Evolutionary conservation across 2,329 filamentous ascomycete genomes (phyloP).

Genomic region (Ascosphaera pollenicola): DNA sequence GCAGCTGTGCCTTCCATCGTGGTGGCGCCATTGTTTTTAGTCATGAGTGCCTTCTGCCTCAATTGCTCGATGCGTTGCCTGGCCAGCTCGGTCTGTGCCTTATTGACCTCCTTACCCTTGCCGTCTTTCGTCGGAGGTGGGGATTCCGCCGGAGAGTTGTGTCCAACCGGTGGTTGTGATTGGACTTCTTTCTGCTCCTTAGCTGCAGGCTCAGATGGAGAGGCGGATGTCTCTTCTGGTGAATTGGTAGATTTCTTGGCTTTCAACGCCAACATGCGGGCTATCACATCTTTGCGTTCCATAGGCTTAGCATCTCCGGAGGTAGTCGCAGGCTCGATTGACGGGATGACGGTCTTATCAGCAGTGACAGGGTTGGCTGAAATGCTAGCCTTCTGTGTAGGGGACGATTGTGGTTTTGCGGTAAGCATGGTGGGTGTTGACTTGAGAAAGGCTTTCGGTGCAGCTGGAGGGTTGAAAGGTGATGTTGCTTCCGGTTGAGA

Average conservation of each 20-base stretch:
- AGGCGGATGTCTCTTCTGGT: background rate
- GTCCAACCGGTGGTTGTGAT: too few relatives aligned
- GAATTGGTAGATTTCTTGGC: slow-evolving; percentile 26
- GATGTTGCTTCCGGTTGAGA: slow-evolving; percentile 6
- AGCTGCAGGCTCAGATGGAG: too few relatives aligned
- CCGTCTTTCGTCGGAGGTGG: background rate
- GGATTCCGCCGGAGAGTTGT: too few relatives aligned
- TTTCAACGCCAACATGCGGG: slow-evolving; percentile 52
- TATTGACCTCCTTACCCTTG: slow-evolving; percentile 22
- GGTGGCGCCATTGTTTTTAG: slow-evolving; percentile 2
- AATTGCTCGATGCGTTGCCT: slow-evolving; percentile 61
- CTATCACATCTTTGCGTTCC: slow-evolving; percentile 55
- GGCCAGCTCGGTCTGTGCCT: slow-evolving; percentile 52
- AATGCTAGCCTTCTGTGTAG: background rate
- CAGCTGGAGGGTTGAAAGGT: slow-evolving; percentile 5
- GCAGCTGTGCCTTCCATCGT: slow-evolving; percentile 3
- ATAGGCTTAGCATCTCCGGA: slow-evolving; percentile 22
- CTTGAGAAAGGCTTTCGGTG: background rate
- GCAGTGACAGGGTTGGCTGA: background rate
- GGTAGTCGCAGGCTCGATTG: background rate
- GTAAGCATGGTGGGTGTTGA: background rate
- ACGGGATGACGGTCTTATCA: slow-evolving; percentile 1
- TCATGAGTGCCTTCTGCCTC: slow-evolving; percentile 28
- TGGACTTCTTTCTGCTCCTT: background rate
- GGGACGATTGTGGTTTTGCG: slow-evolving; percentile 2